Conservation (phyloP, 805 yeast genomes). For the Zygosaccharomyces bisporus region DNA sequence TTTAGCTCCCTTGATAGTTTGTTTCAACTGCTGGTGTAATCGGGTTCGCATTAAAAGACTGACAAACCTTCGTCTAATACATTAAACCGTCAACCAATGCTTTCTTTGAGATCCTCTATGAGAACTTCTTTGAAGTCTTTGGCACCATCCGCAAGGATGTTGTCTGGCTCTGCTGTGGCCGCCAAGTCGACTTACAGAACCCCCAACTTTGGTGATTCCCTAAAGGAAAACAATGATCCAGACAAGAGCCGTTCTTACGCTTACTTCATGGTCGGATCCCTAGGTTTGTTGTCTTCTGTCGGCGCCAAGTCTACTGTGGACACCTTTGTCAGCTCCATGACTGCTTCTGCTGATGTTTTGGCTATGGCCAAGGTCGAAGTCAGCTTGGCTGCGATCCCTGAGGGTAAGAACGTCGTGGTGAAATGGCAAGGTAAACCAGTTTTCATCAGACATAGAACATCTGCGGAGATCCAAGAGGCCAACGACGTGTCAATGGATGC, state of each 20-base stretch:
- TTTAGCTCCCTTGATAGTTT: too few relatives aligned
- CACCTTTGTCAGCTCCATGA: conserved; percentile 85
- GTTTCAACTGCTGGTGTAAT: neutral
- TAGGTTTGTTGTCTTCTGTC: conserved; percentile 86
- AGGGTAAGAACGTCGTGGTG: conserved; percentile 95
- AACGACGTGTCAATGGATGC: conserved; percentile 68
- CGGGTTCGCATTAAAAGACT: neutral
- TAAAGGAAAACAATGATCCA: conserved; percentile 64
- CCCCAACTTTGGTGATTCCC: conserved; percentile 81
- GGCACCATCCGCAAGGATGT: conserved; percentile 20
- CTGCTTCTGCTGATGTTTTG: conserved; percentile 97
- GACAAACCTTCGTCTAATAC: neutral
- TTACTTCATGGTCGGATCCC: conserved; percentile 96
- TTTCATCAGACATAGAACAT: conserved; percentile 97
- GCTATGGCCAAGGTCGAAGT: conserved; percentile 99
- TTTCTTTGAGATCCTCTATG: conserved; percentile 28
- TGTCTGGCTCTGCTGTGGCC: conserved; percentile 33
- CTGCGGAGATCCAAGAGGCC: conserved; percentile 91
- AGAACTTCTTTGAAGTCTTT: conserved; percentile 21
- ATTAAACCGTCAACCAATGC: conserved; percentile 16
- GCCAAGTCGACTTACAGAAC: conserved; percentile 79
- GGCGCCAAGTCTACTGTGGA: conserved; percentile 96
- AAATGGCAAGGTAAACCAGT: conserved; percentile 99
- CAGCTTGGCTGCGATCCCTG: conserved; percentile 87
- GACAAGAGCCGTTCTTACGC: conserved; percentile 82